Evolutionary conservation across 2,329 filamentous ascomycete genomes (phyloP), one percentile per base, ranked within the genome.

Genomic region (Arthroderma sp.): DNA sequence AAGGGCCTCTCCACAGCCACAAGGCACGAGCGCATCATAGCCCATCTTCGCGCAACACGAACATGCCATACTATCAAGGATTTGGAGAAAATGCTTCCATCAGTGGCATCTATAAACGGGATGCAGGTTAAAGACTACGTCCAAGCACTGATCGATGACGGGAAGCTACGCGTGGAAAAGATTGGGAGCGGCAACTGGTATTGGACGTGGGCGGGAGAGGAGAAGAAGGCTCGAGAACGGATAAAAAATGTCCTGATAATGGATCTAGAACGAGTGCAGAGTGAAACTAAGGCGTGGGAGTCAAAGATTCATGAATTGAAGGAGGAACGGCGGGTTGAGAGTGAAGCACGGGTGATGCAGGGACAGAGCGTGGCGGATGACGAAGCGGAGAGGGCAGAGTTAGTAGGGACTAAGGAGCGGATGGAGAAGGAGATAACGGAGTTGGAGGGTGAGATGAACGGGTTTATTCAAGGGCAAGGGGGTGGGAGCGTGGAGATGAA

Each of bases 121-220:
- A 80, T 82, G 71, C 75, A 79, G 56, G 75, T 80, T 38, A 81
- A 80, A 60, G 80, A 83, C 54, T 80, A 78, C 55, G 64, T 83
- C 11, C 77, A 80, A 57, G 66, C 70, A 4, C 69, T 83, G 15
- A 65, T 68, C 6, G 77, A 82, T 54, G 80, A 83, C 46, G 69
- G 68, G 53, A 70, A 73, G 53, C 73, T 83, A 49, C 71, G 71
- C 11, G 73, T 80, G 29, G 79, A 83, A 64, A 83, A 82, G 60
- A 83, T 83, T 53, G 80, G 79, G 37, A 79, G 71, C 50, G 78
- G 77, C 29, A 83, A 83, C 58, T 83, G 79, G 79, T 83, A 82
- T 63, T 83, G 80, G 80, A 73, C 70, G 50, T 83, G 82, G 57
- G 67, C 63, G 11, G 75, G 70, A 29, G 76, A 81, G 43, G 74